Evolutionary conservation across 805 yeast species (phyloP).

Genomic region (Teunomyces stri): DNA sequence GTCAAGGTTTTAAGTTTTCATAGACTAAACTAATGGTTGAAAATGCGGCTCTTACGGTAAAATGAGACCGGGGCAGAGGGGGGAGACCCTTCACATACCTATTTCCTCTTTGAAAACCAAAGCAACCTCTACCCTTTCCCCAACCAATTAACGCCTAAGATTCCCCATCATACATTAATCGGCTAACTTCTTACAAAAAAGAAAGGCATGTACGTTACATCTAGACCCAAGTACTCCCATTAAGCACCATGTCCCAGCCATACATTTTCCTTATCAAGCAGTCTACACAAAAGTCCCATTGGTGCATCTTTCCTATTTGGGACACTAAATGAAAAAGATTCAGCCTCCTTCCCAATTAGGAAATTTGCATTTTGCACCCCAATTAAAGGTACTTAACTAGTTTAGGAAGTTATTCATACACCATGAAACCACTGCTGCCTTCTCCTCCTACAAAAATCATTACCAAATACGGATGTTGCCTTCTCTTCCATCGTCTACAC

Average conservation of each 20-base stretch:
- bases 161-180: neutral
- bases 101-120: too few species aligned
- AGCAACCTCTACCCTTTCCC: too few species aligned
- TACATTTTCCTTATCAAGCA: neutral
- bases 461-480: neutral
- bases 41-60: too few species aligned
- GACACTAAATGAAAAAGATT: neutral
- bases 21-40: too few species aligned
- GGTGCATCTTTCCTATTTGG: neutral
- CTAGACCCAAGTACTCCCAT: neutral
- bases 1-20: too few species aligned
- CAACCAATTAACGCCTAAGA: too few species aligned
- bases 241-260: neutral
- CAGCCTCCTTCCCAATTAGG: conserved; percentile 1
- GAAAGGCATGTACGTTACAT: neutral
- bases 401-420: neutral
- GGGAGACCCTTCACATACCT: too few species aligned
- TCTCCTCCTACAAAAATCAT: neutral
- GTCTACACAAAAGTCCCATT: neutral
- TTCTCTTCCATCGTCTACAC: neutral
- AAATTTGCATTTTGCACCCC: conserved; percentile 1
- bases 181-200: neutral
- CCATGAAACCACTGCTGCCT: neutral
- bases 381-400: neutral
- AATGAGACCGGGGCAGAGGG: too few species aligned